A percentile compares a stretch with the other conserved stretches of the same genome.
These are phyloP conservation scores for Cyclotella atomus DNA, from an alignment of 108 stramenopile species.

Conservation along the genomic window DNA sequence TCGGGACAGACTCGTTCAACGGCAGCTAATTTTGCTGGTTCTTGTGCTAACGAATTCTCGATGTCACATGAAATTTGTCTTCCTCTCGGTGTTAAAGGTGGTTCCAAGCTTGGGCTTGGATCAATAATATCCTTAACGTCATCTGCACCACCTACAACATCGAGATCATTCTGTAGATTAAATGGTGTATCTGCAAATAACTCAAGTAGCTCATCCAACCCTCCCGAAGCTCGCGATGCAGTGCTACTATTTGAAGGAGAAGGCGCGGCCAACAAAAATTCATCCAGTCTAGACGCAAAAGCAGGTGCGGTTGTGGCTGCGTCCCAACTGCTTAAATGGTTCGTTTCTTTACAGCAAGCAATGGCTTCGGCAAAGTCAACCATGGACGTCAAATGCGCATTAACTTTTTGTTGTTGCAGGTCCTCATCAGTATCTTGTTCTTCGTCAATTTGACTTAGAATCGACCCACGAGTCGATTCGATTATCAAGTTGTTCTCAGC, in stretches of 20 bases:
- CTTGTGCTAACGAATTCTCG: slow-evolving; percentile 13
- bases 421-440: slow-evolving; percentile 13
- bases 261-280: too few relatives aligned
- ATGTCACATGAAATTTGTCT: slow-evolving; percentile 17
- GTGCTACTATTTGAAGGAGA: too few relatives aligned
- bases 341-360: slow-evolving; percentile 17
- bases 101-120: too few relatives aligned
- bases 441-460: slow-evolving; percentile 1
- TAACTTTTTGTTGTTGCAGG: slow-evolving; percentile 2
- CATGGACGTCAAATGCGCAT: slow-evolving; percentile 19
- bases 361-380: slow-evolving; percentile 14
- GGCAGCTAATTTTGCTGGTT: slow-evolving; percentile 10
- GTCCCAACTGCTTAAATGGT: not conserved
- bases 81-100: slow-evolving; percentile 20
- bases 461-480: not conserved
- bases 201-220: slow-evolving; percentile 26
- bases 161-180: slow-evolving; percentile 3
- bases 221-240: not conserved
- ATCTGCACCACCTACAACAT: too few relatives aligned
- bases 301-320: not conserved
- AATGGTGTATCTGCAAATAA: slow-evolving; percentile 9
- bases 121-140: too few relatives aligned
- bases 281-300: not conserved
- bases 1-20: slow-evolving; percentile 36
- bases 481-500: not conserved